A percentile compares a stretch with the other conserved stretches of the same genome.
phyloP scores from a whole-genome alignment of 1,284 basidiomycete species.

The Rhodotorula sp. region DNA sequence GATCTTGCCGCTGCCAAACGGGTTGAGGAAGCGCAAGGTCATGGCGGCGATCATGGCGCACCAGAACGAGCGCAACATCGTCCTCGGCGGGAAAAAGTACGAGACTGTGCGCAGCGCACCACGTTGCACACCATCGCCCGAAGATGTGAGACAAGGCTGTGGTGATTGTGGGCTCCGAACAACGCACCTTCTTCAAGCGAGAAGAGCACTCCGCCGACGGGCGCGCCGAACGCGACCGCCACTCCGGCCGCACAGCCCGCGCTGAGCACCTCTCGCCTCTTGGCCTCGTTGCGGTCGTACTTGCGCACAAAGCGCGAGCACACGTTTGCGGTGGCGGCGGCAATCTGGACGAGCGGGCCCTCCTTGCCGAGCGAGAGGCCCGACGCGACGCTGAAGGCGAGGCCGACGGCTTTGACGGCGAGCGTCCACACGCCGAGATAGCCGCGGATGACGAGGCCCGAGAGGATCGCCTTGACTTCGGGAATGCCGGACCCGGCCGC shows the following conservation, averaged over 20 bases:
- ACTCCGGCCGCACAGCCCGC: conserved; percentile 73
- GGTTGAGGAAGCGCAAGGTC: conserved; percentile 83
- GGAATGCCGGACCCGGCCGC: conserved; percentile 95
- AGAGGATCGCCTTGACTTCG: conserved; percentile 94
- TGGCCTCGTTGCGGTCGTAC: conserved; percentile 61
- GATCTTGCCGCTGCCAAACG: conserved; percentile 68
- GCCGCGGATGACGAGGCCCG: conserved; percentile 74
- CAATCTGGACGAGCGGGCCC: conserved; percentile 95
- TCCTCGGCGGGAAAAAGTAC: conserved; percentile 93
- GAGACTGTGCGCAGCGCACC: conserved; percentile 64
- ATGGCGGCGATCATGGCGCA: conserved; percentile 86
- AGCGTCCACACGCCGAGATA: conserved; percentile 84
- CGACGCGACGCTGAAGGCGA: conserved; percentile 87
- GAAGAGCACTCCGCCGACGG: conserved; percentile 61
- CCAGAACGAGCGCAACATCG: conserved; percentile 69
- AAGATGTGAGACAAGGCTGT: conserved; percentile 58
- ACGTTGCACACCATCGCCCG: not conserved
- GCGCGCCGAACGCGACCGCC: conserved; percentile 47
- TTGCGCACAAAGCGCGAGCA: conserved; percentile 82
- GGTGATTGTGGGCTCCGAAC: conserved; percentile 70
- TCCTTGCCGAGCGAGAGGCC: conserved; percentile 87
- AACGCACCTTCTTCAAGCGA: conserved; percentile 62
- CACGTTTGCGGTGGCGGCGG: conserved; percentile 92
- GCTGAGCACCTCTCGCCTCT: conserved; percentile 85
- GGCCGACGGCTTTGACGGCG: conserved; percentile 82